A percentile compares a stretch with the other conserved stretches of the same genome.
phyloP scores from a whole-genome alignment of 1,284 basidiomycete genomes.

The Moniliella sp. region DNA sequence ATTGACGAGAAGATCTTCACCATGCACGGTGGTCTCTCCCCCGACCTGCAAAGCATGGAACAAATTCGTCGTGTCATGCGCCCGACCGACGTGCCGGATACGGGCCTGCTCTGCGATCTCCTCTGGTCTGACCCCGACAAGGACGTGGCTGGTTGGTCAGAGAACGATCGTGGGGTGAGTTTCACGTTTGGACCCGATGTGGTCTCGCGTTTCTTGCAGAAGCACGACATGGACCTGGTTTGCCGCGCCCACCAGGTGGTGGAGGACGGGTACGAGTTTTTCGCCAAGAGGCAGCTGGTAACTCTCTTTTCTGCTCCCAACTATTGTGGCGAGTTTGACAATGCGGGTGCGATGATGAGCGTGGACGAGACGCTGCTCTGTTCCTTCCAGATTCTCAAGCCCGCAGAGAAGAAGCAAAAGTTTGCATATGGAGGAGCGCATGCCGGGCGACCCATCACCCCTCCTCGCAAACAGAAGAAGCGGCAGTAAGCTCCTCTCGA shows the following conservation, averaged over 20 bases:
- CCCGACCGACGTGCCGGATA: conserved; percentile 95
- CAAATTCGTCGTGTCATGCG: conserved; percentile 97
- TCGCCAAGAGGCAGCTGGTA: conserved; percentile 86
- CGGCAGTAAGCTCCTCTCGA: too few relatives aligned
- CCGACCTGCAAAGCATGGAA: conserved; percentile 96
- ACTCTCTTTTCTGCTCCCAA: conserved; percentile 94
- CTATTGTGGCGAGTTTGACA: conserved; percentile 95
- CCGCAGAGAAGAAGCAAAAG: conserved; percentile 92
- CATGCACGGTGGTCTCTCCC: conserved; percentile 64
- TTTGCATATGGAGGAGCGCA: conserved; percentile 37
- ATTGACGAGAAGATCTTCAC: conserved; percentile 95
- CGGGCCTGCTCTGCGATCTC: conserved; percentile 80
- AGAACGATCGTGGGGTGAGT: conserved; percentile 93
- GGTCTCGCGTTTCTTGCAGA: conserved; percentile 88
- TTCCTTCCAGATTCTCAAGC: conserved; percentile 97
- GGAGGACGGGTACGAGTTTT: conserved; percentile 97
- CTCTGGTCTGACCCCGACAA: conserved; percentile 99
- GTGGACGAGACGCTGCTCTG: conserved; percentile 92
- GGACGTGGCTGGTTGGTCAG: conserved; percentile 96
- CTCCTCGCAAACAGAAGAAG: conserved; percentile 41
- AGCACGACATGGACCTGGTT: conserved; percentile 94
- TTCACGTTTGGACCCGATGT: conserved; percentile 97
- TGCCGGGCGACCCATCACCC: conserved; percentile 39
- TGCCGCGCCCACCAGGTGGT: conserved; percentile 97
- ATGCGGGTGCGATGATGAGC: conserved; percentile 98